Conservation (phyloP, 1,284 basidiomycete species). For the Psilocybe mexicana region DNA sequence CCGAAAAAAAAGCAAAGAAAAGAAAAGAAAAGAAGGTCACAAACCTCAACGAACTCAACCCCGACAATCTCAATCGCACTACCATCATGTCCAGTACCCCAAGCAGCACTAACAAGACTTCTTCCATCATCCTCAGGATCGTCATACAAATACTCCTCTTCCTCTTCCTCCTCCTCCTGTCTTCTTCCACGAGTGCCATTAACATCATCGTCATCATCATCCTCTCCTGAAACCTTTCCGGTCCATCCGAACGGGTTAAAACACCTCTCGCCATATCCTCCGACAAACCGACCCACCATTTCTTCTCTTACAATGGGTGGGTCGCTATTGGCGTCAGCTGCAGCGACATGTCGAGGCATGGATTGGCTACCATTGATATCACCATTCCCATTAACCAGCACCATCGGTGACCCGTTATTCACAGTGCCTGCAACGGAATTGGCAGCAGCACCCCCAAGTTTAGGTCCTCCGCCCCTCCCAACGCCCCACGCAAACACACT, state of each 20-base stretch:
- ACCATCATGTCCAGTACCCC: slow-evolving; percentile 76
- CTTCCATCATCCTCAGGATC: slow-evolving; percentile 66
- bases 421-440: slow-evolving; percentile 22
- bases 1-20: neutral
- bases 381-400: neutral
- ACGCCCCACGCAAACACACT: slow-evolving; percentile 29
- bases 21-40: slow-evolving; percentile 25
- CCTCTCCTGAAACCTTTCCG: slow-evolving; percentile 18
- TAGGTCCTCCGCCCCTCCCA: slow-evolving; percentile 11
- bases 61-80: slow-evolving; percentile 69
- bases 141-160: slow-evolving; percentile 32
- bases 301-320: slow-evolving; percentile 35
- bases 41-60: slow-evolving; percentile 62
- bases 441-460: slow-evolving; percentile 14
- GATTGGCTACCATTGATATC: no score
- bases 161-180: slow-evolving; percentile 20
- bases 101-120: slow-evolving; percentile 61
- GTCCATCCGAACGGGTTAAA: slow-evolving; percentile 28
- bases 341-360: no score
- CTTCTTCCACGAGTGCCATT: neutral
- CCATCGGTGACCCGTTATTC: slow-evolving; percentile 5
- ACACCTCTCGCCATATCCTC: slow-evolving; percentile 48
- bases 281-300: slow-evolving; percentile 51
- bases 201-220: slow-evolving; percentile 5
- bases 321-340: slow-evolving; percentile 1